These are phyloP conservation scores for Acanthamoeba castellanii DNA, from an alignment of 208 protist species.

Conservation along the genomic window DNA sequence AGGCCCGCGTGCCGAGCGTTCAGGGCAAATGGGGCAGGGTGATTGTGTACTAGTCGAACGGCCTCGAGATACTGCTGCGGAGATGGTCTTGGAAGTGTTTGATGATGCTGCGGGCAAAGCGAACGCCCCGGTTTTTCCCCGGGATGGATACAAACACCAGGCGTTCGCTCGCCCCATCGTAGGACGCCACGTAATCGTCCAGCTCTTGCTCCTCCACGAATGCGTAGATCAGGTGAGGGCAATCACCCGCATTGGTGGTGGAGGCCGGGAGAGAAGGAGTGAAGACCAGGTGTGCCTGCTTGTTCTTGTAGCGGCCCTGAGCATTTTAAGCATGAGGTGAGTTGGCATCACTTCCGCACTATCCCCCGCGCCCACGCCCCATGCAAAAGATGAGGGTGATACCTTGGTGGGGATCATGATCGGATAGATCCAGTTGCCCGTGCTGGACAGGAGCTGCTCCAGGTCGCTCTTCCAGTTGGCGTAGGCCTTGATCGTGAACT, in stretches of 20 bases:
- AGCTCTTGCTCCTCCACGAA: not conserved
- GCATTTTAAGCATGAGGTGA: not conserved
- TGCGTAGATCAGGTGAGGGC: not conserved
- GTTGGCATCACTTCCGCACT: not conserved
- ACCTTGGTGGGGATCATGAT: not conserved
- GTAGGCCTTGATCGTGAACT: not conserved
- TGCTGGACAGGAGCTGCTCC: not conserved
- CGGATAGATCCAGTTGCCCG: not conserved
- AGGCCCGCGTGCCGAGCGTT: no score
- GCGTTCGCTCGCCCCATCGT: not conserved
- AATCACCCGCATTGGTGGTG: not conserved
- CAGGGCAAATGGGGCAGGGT: no score
- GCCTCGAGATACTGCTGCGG: not conserved
- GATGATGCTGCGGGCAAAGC: not conserved
- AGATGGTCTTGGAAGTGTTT: not conserved
- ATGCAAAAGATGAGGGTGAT: not conserved
- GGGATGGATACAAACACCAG: not conserved
- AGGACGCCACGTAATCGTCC: not conserved
- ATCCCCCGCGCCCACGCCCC: no score
- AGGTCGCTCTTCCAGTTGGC: not conserved
- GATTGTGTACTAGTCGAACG: no score
- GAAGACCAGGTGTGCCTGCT: not conserved
- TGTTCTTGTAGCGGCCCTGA: not conserved
- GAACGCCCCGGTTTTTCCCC: not conserved
- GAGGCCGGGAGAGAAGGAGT: not conserved